Base-by-base conservation (phyloP, 1,139 yeast species). In the Geotrichum aggregatum region DNA sequence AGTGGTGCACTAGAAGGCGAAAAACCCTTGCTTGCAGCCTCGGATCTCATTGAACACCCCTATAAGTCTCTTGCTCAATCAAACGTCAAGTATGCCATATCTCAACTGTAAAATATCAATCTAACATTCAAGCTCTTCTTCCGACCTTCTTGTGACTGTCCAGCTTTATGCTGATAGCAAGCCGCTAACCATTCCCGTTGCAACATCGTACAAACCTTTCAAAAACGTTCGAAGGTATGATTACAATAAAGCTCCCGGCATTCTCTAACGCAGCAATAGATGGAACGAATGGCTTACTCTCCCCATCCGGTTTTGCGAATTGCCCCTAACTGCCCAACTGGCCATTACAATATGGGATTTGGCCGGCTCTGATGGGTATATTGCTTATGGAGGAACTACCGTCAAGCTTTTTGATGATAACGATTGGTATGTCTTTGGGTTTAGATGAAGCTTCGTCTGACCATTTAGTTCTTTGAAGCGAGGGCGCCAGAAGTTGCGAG, bases 301-400 rank as follows among this genome's bases (percentile, higher is more conserved):
- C 47, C 92, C 97, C 0, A 76, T 89, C 5, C 75, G 76, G 55
- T 81, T 85, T 60, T 77, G 79, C 53, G 94, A 88, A 61, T 66
- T 92, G 16, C 82, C 88, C 3, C 65, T 80, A 30, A 78, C 79
- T 43, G 69, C 92, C 2, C 78, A 76, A 58, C 66, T 91, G 30
- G 77, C 78, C 54, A 74, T 92, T 38, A 74, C 78, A n/a, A 63
- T 84, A 11, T 84, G 80, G 79, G 95, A 84, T 62, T 79, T 75
- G 60, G 79, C 75, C 18, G 82, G 83, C 6, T 75, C 79, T 1
- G 67, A 72, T 16, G 74, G 76, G 1, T 66, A 75, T 1, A 78
- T 84, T 62, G 68, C 74, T 0, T 72, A 67, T 56, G 95, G 89
- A 0, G 71, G 76, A 0, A 79, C 94, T 1, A 76, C 77, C 33